Percentiles rank a stretch among this genome's conserved stretches.
phyloP scores from a whole-genome alignment of 2,329 filamentous ascomycete genomes.

The Colletotrichum sp. region DNA sequence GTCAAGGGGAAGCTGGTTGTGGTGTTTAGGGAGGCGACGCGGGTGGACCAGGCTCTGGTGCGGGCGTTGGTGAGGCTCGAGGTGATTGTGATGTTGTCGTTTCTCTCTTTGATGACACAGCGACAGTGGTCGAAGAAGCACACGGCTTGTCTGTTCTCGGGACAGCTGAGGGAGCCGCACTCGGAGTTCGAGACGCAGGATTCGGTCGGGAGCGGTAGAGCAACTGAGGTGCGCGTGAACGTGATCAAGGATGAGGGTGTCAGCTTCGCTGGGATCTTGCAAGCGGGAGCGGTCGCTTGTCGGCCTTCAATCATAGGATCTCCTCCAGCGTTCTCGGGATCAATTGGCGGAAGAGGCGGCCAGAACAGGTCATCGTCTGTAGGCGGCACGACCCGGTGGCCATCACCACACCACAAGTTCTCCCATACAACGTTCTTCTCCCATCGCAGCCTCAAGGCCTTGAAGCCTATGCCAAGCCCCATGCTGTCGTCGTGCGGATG shows the following conservation, averaged over 20 bases:
- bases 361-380: background rate
- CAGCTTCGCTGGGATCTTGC: background rate
- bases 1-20: background rate
- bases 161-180: background rate
- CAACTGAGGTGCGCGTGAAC: background rate
- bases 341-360: background rate
- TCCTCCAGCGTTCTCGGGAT: background rate
- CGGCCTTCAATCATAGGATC: background rate
- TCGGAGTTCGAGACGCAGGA: background rate
- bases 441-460: conserved; percentile 1
- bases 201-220: background rate
- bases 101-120: background rate
- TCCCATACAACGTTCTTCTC: conserved; percentile 31
- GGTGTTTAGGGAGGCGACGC: background rate
- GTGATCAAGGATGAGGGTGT: background rate
- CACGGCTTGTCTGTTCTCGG: background rate
- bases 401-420: conserved; percentile 16
- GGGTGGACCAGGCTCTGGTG: background rate
- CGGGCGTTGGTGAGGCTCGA: background rate
- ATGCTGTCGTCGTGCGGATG: background rate
- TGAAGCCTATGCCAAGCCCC: background rate
- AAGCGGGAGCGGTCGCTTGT: background rate
- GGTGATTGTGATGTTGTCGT: background rate
- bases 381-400: background rate
- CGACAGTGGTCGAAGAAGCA: background rate